These are phyloP conservation scores for Alternaria ethzedia DNA, from an alignment of 2,329 filamentous ascomycete genomes.

Conservation along the genomic window DNA sequence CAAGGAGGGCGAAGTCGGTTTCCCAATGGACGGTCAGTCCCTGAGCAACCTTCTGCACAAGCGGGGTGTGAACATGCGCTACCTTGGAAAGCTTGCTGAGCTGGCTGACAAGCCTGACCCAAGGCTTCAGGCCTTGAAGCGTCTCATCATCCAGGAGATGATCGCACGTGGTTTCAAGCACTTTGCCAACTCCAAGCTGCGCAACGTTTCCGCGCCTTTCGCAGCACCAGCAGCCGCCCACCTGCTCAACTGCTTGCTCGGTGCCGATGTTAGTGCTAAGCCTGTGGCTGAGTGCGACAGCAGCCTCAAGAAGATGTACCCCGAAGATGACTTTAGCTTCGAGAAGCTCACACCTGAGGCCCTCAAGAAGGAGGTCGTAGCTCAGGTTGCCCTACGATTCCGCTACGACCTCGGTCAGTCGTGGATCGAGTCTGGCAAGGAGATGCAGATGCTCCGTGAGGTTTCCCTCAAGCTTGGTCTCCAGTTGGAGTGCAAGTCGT, in stretches of 20 bases:
- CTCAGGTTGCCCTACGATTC: slow-evolving; percentile 76
- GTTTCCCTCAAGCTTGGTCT: slow-evolving; percentile 87
- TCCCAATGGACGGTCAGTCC: slow-evolving; percentile 98
- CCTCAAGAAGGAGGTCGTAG: slow-evolving; percentile 72
- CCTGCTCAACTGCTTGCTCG: slow-evolving; percentile 91
- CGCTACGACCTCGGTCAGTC: slow-evolving; percentile 72
- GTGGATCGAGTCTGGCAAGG: slow-evolving; percentile 73
- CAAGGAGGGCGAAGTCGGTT: slow-evolving; percentile 90
- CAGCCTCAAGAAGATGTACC: slow-evolving; percentile 75
- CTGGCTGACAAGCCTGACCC: slow-evolving; percentile 66
- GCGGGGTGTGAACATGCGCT: slow-evolving; percentile 95
- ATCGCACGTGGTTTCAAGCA: slow-evolving; percentile 96
- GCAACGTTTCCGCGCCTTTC: slow-evolving; percentile 78
- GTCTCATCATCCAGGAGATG: slow-evolving; percentile 88
- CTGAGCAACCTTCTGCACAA: slow-evolving; percentile 89
- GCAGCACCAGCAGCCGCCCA: slow-evolving; percentile 82
- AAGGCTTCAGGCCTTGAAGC: slow-evolving; percentile 77
- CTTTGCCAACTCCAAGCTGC: slow-evolving; percentile 78
- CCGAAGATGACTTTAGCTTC: slow-evolving; percentile 82
- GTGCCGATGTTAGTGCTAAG: slow-evolving; percentile 74
- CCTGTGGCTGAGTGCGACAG: slow-evolving; percentile 80
- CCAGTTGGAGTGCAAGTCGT: slow-evolving; percentile 82
- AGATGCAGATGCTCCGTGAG: slow-evolving; percentile 86
- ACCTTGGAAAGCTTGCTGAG: slow-evolving; percentile 83
- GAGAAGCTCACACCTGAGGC: slow-evolving; percentile 76